These are phyloP conservation scores for Penicillium diatomitis DNA, from an alignment of 495 filamentous ascomycete genomes.

Conservation along the genomic window DNA sequence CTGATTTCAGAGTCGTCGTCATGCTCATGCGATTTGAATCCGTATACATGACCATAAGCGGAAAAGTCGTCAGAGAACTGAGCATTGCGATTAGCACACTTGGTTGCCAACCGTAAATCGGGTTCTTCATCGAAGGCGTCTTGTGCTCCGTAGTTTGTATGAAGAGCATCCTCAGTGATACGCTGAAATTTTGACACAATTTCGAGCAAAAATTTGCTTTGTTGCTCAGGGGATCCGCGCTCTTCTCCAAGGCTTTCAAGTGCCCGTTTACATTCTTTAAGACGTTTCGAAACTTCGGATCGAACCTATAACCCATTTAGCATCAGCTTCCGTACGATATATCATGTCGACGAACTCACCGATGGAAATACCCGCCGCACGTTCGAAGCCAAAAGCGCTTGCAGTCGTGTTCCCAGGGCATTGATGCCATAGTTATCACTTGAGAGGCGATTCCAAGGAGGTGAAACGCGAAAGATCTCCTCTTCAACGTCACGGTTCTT, in stretches of 20 bases:
- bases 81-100: neutral
- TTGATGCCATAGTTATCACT: too few species aligned
- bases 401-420: too few species aligned
- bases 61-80: neutral
- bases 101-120: neutral
- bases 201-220: neutral
- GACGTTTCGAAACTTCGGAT: neutral
- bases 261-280: neutral
- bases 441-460: too few species aligned
- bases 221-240: neutral
- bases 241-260: neutral
- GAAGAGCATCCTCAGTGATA: neutral
- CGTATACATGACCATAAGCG: neutral
- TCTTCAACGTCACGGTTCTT: too few species aligned
- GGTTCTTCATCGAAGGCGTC: neutral
- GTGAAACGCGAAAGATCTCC: too few species aligned
- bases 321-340: neutral
- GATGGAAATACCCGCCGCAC: neutral
- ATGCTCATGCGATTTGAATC: neutral
- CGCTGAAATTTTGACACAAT: neutral
- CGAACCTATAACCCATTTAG: neutral
- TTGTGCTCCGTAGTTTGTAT: neutral
- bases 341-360: neutral
- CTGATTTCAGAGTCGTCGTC: neutral
- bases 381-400: neutral